Percentiles rank a stretch among this genome's conserved stretches.
These are phyloP conservation scores for Eimeria brunetti DNA, from an alignment of 169 alveolate genomes.

Conservation along the genomic window DNA sequence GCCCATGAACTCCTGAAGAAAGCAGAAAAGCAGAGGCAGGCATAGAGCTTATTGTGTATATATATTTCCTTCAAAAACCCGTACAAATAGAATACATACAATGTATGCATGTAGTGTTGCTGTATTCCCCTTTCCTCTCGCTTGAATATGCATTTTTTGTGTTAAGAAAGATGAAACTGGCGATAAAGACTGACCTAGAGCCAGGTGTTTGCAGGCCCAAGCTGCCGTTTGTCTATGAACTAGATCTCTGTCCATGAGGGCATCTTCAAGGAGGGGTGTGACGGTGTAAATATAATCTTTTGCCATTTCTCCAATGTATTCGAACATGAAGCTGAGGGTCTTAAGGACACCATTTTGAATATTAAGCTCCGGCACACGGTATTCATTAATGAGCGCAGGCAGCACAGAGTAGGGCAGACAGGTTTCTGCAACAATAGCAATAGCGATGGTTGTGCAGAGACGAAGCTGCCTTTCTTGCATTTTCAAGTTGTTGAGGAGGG, in stretches of 20 bases:
- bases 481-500: slow-evolving; percentile 90
- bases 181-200: slow-evolving; percentile 97
- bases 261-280: slow-evolving; percentile 98
- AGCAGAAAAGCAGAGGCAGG: background rate
- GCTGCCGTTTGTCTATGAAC: slow-evolving; percentile 99
- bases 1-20: slow-evolving; percentile 84
- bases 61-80: background rate
- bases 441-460: slow-evolving; percentile 87
- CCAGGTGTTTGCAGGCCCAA: slow-evolving; percentile 98
- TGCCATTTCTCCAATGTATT: slow-evolving; percentile 94
- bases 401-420: slow-evolving; percentile 99
- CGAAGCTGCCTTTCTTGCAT: slow-evolving; percentile 99
- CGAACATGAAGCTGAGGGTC: slow-evolving; percentile 99
- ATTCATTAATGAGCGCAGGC: slow-evolving; percentile 99
- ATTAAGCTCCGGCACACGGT: slow-evolving; percentile 98
- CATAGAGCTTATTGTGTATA: background rate
- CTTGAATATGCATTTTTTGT: too few species aligned
- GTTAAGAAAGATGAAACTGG: too few species aligned
- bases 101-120: too few species aligned
- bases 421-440: slow-evolving; percentile 99
- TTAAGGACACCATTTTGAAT: slow-evolving; percentile 99
- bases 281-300: slow-evolving; percentile 98
- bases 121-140: too few species aligned
- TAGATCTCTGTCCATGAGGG: slow-evolving; percentile 99
- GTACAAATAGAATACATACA: background rate